Conservation (phyloP, 306 rosid species). For the Malus orientalis region DNA sequence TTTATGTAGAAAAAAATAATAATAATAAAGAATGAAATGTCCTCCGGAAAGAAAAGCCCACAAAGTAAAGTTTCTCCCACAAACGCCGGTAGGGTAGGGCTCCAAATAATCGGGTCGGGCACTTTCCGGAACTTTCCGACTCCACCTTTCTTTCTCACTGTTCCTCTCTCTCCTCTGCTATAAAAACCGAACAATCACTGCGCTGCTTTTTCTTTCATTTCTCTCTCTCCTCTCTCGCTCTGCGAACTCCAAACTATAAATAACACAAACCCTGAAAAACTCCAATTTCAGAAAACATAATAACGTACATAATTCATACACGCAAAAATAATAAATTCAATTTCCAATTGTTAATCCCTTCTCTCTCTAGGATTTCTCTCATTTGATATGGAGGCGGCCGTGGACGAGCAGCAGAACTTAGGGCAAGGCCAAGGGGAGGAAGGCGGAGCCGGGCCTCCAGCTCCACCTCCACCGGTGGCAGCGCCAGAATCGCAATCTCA, state of each 20-base stretch:
- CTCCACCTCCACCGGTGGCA: slow-evolving; percentile 9
- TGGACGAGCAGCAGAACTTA: slow-evolving; percentile 44
- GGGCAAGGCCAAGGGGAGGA: slow-evolving; percentile 17
- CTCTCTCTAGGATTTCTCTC: background rate
- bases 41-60: background rate
- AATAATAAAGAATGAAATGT: background rate
- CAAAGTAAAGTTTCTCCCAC: too few relatives aligned
- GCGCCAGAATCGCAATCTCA: slow-evolving; percentile 32
- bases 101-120: slow-evolving; percentile 26
- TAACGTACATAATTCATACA: background rate
- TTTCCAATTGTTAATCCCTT: background rate
- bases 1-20: background rate
- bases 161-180: background rate
- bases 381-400: slow-evolving; percentile 31
- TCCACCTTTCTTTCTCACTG: slow-evolving; percentile 1
- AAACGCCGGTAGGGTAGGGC: slow-evolving; percentile 22
- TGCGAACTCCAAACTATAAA: slow-evolving; percentile 6
- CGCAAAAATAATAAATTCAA: background rate
- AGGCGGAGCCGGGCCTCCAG: slow-evolving; percentile 9
- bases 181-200: slow-evolving; percentile 9
- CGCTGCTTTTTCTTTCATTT: background rate
- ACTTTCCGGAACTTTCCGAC: slow-evolving; percentile 17
- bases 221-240: background rate
- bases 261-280: background rate
- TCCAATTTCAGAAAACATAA: background rate